A percentile compares a stretch with the other conserved stretches of the same genome.
phyloP scores from a whole-genome alignment of 106 monocot genomes.

The Dendrobium catenatum region DNA sequence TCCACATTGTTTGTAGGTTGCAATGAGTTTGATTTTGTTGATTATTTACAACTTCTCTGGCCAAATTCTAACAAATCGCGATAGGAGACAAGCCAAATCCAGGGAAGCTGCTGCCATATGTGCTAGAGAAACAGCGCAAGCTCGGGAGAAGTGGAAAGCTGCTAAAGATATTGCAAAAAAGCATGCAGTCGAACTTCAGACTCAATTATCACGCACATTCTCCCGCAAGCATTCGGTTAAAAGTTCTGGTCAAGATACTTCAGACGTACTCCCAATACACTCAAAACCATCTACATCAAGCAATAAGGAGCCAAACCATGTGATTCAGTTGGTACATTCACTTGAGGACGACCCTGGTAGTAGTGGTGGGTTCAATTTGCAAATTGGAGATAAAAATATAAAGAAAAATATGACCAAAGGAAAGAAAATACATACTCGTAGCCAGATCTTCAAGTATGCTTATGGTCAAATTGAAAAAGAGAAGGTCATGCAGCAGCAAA shows the following conservation, averaged over 20 bases:
- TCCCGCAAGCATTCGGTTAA: slow-evolving; percentile 16
- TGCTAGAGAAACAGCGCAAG: slow-evolving; percentile 35
- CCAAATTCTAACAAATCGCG: slow-evolving; percentile 33
- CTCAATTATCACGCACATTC: slow-evolving; percentile 38
- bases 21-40: slow-evolving; percentile 34
- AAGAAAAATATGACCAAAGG: slow-evolving; percentile 44
- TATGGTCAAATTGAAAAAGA: slow-evolving; percentile 85
- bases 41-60: slow-evolving; percentile 60
- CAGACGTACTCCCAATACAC: neutral
- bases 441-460: slow-evolving; percentile 79
- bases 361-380: slow-evolving; percentile 39
- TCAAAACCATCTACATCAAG: slow-evolving; percentile 24
- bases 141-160: slow-evolving; percentile 51
- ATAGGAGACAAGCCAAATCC: slow-evolving; percentile 45
- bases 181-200: slow-evolving; percentile 33
- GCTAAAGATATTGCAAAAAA: slow-evolving; percentile 44
- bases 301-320: slow-evolving; percentile 25
- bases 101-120: slow-evolving; percentile 46
- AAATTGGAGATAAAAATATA: slow-evolving; percentile 42
- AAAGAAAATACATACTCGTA: slow-evolving; percentile 58
- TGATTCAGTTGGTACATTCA: slow-evolving; percentile 38
- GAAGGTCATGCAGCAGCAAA: slow-evolving; percentile 57
- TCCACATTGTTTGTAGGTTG: slow-evolving; percentile 14
- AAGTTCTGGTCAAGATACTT: slow-evolving; percentile 6
- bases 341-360: slow-evolving; percentile 38